phyloP scores from a whole-genome alignment of 108 stramenopile species.

The Cyclostephanos tholiformis region DNA sequence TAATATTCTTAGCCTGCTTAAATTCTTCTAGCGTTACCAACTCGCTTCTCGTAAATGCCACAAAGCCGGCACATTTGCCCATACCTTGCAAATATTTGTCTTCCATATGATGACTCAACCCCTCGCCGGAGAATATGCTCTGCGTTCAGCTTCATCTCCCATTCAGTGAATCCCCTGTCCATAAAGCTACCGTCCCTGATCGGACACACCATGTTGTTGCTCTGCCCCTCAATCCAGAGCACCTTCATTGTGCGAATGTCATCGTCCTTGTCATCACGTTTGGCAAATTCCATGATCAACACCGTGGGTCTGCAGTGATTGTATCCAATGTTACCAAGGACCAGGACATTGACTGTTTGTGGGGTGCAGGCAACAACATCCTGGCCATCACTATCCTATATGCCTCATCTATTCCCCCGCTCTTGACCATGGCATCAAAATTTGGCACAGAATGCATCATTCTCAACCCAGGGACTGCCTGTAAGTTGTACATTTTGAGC shows the following conservation, averaged over 20 bases:
- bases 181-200: slow-evolving; percentile 64
- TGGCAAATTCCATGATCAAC: slow-evolving; percentile 52
- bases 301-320: slow-evolving; percentile 84
- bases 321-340: slow-evolving; percentile 72
- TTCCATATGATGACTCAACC: slow-evolving; percentile 82
- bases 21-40: slow-evolving; percentile 47
- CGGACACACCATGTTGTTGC: slow-evolving; percentile 61
- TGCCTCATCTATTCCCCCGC: slow-evolving; percentile 65
- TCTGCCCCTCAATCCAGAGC: slow-evolving; percentile 80
- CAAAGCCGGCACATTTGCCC: slow-evolving; percentile 74
- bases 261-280: slow-evolving; percentile 30
- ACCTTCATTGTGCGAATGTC: slow-evolving; percentile 26
- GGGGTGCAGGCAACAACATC: slow-evolving; percentile 84
- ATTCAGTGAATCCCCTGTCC: slow-evolving; percentile 63
- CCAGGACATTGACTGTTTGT: slow-evolving; percentile 66
- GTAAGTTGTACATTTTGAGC: slow-evolving; percentile 78
- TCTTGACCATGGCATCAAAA: slow-evolving; percentile 64
- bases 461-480: slow-evolving; percentile 85
- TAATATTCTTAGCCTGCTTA: slow-evolving; percentile 12
- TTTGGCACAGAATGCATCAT: slow-evolving; percentile 60
- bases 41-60: slow-evolving; percentile 66
- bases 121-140: slow-evolving; percentile 68
- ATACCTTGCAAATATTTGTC: slow-evolving; percentile 76
- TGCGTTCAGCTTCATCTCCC: slow-evolving; percentile 74
- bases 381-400: slow-evolving; percentile 81